A percentile compares a stretch with the other conserved stretches of the same genome.
Conservation (phyloP, 495 filamentous ascomycete genomes). For the Penicillium dipodomyicola region DNA sequence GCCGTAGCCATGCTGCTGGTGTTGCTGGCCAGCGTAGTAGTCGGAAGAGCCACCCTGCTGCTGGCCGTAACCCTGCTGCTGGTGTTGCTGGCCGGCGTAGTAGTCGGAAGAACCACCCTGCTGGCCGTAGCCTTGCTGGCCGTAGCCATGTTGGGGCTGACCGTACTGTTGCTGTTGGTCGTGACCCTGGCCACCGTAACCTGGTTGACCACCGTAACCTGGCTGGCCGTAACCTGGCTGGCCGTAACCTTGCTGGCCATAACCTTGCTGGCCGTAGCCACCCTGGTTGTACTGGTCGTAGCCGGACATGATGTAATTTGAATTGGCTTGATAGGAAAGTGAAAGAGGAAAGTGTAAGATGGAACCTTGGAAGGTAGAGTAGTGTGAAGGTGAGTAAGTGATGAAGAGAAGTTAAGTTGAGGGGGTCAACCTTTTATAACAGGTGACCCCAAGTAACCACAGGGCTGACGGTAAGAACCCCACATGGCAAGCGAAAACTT, state of each 20-base stretch:
- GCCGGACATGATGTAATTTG: slow-evolving; percentile 40
- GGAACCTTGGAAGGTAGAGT: slow-evolving; percentile 7
- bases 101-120: slow-evolving; percentile 28
- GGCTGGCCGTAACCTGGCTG: slow-evolving; percentile 27
- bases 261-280: slow-evolving; percentile 31
- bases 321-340: slow-evolving; percentile 1
- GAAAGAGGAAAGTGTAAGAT: neutral
- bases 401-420: slow-evolving; percentile 18
- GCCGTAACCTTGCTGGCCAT: slow-evolving; percentile 27
- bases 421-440: slow-evolving; percentile 28
- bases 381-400: slow-evolving; percentile 5
- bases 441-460: slow-evolving; percentile 14
- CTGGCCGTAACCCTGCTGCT: slow-evolving; percentile 28
- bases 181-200: slow-evolving; percentile 24
- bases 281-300: slow-evolving; percentile 44
- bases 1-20: slow-evolving; percentile 27
- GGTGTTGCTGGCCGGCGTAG: slow-evolving; percentile 31
- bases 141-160: slow-evolving; percentile 26
- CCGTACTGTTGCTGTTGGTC: slow-evolving; percentile 24
- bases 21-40: slow-evolving; percentile 35
- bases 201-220: slow-evolving; percentile 11
- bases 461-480: slow-evolving; percentile 29
- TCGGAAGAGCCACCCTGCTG: slow-evolving; percentile 22
- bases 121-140: slow-evolving; percentile 31
- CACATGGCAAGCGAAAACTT: slow-evolving; percentile 24